Conservation (phyloP, 148 eudicot species). For the Mesembryanthemum crystallinum region DNA sequence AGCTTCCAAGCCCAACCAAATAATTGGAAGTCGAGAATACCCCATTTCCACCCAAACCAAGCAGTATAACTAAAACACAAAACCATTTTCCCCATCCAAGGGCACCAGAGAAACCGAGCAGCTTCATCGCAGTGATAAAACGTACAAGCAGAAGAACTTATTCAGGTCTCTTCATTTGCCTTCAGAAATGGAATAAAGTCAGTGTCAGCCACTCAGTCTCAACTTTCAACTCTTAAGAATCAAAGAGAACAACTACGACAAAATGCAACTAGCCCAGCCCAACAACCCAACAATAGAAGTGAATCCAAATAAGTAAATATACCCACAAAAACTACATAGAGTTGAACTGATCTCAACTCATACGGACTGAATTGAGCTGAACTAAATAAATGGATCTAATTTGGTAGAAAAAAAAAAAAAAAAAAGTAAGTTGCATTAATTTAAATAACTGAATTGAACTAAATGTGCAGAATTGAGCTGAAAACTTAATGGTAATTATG, state of each 20-base stretch:
- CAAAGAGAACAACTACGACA: not conserved
- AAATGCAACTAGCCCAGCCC: not conserved
- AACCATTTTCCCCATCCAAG: conserved; percentile 31
- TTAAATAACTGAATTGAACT: too few species aligned
- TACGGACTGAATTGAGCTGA: too few species aligned
- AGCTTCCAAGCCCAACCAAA: conserved; percentile 92
- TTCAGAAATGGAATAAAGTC: not conserved
- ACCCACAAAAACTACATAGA: too few species aligned
- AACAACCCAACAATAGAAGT: too few species aligned
- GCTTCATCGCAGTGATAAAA: conserved; percentile 35
- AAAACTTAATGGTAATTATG: too few species aligned
- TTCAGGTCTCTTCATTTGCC: conserved; percentile 6
- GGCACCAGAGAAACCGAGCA: conserved; percentile 13
- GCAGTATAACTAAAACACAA: conserved; percentile 35
- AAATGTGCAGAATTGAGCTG: too few species aligned
- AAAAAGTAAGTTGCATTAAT: too few species aligned
- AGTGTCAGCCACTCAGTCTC: not conserved
- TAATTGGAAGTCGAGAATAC: conserved; percentile 54
- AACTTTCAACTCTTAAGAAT: not conserved
- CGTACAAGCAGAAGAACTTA: not conserved
- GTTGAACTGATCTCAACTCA: too few species aligned
- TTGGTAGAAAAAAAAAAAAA: too few species aligned
- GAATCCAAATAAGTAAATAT: too few species aligned
- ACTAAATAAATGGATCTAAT: too few species aligned
- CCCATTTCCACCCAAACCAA: conserved; percentile 27